These are phyloP conservation scores for Mallotus japonicus DNA, from an alignment of 441 rosid genomes.

Conservation along the genomic window DNA sequence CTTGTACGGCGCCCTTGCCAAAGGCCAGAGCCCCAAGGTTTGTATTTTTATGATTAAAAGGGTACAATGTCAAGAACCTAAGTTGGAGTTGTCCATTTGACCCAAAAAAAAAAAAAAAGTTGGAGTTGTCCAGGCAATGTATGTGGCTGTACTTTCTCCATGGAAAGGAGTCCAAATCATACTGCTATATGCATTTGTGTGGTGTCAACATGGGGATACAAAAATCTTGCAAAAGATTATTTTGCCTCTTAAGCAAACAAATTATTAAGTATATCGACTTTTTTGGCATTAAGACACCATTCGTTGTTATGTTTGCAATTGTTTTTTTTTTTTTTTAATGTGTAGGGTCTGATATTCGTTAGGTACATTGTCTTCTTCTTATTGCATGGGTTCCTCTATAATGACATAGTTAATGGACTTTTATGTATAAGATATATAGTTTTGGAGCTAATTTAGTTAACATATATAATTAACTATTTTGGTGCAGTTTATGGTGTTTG, in stretches of 20 bases:
- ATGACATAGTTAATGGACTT: neutral
- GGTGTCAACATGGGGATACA: neutral
- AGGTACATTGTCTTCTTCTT: neutral
- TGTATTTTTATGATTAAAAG: neutral
- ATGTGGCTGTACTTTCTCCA: neutral
- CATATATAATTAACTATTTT: neutral
- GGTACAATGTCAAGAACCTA: no score
- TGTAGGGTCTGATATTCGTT: neutral
- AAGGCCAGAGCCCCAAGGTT: slow-evolving; percentile 87
- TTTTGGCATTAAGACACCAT: neutral
- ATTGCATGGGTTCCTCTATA: neutral
- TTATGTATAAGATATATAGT: no score
- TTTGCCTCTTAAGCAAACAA: no score
- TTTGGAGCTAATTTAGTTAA: no score
- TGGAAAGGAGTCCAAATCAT: neutral
- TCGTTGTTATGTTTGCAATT: neutral
- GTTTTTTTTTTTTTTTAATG: neutral
- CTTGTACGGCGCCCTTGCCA: slow-evolving; percentile 58
- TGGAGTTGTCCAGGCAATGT: no score
- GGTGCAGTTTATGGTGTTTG: slow-evolving; percentile 88
- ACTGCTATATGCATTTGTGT: neutral
- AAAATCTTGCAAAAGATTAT: no score
- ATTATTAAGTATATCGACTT: neutral
- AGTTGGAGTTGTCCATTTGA: neutral
- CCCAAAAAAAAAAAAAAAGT: no score